A percentile compares a stretch with the other conserved stretches of the same genome.
These are phyloP conservation scores for Pseudohyphozyma bogoriensis DNA, from an alignment of 768 basidiomycete species.

Conservation along the genomic window DNA sequence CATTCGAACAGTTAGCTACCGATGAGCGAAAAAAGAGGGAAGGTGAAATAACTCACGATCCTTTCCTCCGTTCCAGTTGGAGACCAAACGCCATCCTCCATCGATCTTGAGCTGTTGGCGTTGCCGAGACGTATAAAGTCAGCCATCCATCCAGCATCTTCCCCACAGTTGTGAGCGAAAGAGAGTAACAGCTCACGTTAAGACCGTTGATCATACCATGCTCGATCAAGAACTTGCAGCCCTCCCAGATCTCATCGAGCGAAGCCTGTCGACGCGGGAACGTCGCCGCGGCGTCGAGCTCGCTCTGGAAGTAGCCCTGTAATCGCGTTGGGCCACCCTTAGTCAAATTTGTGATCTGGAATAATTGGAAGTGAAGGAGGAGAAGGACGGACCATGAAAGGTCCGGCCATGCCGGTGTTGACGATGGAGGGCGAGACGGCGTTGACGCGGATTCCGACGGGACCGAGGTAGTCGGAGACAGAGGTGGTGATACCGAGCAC, in stretches of 20 bases:
- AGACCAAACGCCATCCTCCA: conserved; percentile 31
- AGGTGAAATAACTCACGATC: conserved; percentile 28
- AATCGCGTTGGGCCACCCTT: background rate
- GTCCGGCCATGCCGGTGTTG: conserved; percentile 11
- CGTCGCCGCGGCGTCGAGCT: conserved; percentile 20
- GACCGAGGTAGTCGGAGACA: conserved; percentile 35
- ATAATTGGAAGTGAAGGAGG: too few species aligned
- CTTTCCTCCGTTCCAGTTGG: conserved; percentile 23
- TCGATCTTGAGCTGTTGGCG: conserved; percentile 16
- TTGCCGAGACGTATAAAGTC: background rate
- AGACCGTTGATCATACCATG: conserved; percentile 5
- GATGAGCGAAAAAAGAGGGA: background rate
- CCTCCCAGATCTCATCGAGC: conserved; percentile 10
- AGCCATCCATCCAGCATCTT: conserved; percentile 5
- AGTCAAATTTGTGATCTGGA: background rate
- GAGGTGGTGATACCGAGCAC: conserved; percentile 5
- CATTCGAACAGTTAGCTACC: background rate
- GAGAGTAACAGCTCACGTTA: background rate
- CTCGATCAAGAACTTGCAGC: conserved; percentile 10
- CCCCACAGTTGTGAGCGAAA: background rate
- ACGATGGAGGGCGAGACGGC: conserved; percentile 36
- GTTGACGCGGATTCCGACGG: conserved; percentile 34
- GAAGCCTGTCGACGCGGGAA: conserved; percentile 26
- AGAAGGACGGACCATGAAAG: conserved; percentile 2
- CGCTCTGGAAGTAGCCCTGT: conserved; percentile 9